Evolutionary conservation across 352 stramenopile genomes (phyloP).

Genomic region (Phytopythium aichiense): DNA sequence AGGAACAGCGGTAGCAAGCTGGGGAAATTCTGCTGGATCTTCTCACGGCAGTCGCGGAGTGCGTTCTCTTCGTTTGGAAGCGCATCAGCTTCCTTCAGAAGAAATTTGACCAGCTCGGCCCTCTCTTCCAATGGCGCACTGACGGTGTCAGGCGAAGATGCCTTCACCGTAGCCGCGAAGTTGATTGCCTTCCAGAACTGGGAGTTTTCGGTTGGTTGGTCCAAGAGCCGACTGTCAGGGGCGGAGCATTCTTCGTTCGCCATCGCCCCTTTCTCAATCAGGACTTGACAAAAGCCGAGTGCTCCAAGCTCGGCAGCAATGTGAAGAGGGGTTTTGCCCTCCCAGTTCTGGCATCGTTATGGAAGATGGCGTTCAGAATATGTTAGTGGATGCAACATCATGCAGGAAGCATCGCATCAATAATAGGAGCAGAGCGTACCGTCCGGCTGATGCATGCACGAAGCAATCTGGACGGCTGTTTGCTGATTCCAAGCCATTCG

Average conservation of each 20-base stretch:
- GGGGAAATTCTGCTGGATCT: conserved; percentile 35
- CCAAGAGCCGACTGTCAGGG: conserved; percentile 34
- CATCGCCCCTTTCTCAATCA: conserved; percentile 37
- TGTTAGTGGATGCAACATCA: background rate
- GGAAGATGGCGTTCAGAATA: background rate
- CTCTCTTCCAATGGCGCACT: conserved; percentile 23
- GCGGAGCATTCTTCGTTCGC: conserved; percentile 33
- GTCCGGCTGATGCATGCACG: conserved; percentile 30
- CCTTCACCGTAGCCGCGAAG: conserved; percentile 26
- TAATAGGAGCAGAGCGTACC: conserved; percentile 13
- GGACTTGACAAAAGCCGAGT: conserved; percentile 32
- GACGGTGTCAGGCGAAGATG: conserved; percentile 17
- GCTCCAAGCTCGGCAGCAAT: conserved; percentile 41
- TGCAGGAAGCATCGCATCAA: background rate
- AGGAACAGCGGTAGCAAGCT: conserved; percentile 31
- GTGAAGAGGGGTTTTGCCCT: conserved; percentile 48
- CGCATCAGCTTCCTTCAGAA: conserved; percentile 29
- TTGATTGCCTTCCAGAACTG: conserved; percentile 49
- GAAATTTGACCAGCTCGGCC: conserved; percentile 25
- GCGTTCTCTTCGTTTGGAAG: conserved; percentile 34
- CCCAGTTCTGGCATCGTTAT: conserved; percentile 34
- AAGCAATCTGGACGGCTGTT: conserved; percentile 21
- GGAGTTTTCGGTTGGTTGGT: conserved; percentile 26
- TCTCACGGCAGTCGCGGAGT: conserved; percentile 29
- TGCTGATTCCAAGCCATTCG: conserved; percentile 29